phyloP scores from a whole-genome alignment of 1,284 basidiomycete species.

The Moesziomyces antarcticus region DNA sequence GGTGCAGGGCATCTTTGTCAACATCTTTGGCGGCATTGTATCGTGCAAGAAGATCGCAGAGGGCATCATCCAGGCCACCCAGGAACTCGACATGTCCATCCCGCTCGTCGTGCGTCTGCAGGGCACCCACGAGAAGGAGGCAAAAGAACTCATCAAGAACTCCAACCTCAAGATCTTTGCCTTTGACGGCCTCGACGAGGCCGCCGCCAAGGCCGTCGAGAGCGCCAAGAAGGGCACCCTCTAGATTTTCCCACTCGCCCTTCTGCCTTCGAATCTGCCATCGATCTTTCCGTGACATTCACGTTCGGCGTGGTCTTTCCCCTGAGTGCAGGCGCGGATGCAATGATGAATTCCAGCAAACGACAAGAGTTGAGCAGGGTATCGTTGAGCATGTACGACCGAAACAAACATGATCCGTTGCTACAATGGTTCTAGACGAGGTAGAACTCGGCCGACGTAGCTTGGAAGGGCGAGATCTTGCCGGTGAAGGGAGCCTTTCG shows the following conservation, averaged over 20 bases:
- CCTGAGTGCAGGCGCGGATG: too few species aligned
- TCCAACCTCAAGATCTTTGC: constrained; percentile 79
- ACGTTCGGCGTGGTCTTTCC: too few species aligned
- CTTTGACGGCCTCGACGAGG: constrained; percentile 50
- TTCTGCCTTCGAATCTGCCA: too few species aligned
- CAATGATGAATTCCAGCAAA: too few species aligned
- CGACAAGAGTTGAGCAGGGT: too few species aligned
- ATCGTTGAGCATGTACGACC: too few species aligned
- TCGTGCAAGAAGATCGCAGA: constrained; percentile 81
- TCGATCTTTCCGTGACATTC: too few species aligned
- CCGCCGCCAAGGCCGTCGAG: constrained; percentile 52
- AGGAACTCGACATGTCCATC: constrained; percentile 85
- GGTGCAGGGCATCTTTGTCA: constrained; percentile 99
- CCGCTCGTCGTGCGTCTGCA: constrained; percentile 94
- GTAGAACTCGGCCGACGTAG: constrained; percentile 31
- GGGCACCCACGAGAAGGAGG: constrained; percentile 95
- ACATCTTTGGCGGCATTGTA: constrained; percentile 86
- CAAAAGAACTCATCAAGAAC: constrained; percentile 80
- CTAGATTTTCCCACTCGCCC: background rate
- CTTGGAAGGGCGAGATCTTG: constrained; percentile 31
- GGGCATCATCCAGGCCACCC: constrained; percentile 97
- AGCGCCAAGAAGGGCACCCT: constrained; percentile 44
- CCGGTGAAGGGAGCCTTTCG: constrained; percentile 73
- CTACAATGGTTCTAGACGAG: constrained; percentile 8
- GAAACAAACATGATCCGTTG: too few species aligned